Conservation (phyloP, 495 filamentous ascomycete genomes). For the Hypoxylon perforatum region DNA sequence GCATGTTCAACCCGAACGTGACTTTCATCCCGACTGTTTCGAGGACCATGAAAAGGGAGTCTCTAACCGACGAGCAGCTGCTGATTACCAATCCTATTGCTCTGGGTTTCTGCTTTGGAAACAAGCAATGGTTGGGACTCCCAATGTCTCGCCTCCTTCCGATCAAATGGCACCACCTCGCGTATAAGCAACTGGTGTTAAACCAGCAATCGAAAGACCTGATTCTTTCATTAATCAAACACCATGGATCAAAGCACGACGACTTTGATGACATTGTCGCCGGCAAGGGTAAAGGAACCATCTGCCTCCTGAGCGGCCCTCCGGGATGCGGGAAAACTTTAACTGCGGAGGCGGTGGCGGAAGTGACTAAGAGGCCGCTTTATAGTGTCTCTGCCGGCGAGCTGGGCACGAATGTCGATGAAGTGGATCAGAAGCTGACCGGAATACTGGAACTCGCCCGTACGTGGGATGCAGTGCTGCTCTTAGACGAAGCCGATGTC, state of each 20-base stretch:
- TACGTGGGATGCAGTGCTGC: slow-evolving; percentile 83
- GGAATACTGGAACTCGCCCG: slow-evolving; percentile 90
- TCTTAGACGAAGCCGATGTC: slow-evolving; percentile 69
- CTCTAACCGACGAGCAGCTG: slow-evolving; percentile 3
- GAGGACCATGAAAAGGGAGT: background rate
- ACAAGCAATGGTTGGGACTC: slow-evolving; percentile 8
- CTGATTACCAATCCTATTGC: background rate
- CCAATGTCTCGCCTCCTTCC: background rate
- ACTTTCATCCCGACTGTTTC: slow-evolving; percentile 1
- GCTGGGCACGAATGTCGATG: slow-evolving; percentile 81
- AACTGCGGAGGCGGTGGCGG: slow-evolving; percentile 87
- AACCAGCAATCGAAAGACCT: background rate
- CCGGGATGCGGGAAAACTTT: slow-evolving; percentile 91
- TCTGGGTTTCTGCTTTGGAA: slow-evolving; percentile 4
- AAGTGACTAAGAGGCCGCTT: slow-evolving; percentile 82
- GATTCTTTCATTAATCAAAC: slow-evolving; percentile 2
- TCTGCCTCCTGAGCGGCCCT: slow-evolving; percentile 71
- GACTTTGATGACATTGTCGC: slow-evolving; percentile 83
- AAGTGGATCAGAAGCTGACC: slow-evolving; percentile 80
- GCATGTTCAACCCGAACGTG: slow-evolving; percentile 1
- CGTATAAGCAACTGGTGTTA: background rate
- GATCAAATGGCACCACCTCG: background rate
- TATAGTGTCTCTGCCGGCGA: slow-evolving; percentile 89
- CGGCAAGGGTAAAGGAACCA: slow-evolving; percentile 74
- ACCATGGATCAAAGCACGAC: slow-evolving; percentile 43